Conservation (phyloP, 2,329 filamentous ascomycete species). For the Curvularia lunata region DNA sequence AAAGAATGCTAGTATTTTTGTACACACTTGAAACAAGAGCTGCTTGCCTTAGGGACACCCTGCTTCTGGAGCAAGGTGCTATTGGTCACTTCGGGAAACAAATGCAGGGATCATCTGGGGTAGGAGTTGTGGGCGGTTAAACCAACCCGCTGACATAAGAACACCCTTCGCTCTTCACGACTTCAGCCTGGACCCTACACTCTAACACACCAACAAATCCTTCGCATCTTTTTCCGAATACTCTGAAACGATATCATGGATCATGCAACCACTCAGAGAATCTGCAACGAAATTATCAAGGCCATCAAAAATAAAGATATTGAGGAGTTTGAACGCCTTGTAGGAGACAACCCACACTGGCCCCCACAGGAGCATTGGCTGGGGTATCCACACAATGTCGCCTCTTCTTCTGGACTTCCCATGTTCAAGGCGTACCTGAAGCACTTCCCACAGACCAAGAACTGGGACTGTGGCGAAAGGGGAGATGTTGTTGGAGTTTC, state of each 20-base stretch:
- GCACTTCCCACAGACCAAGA: background rate
- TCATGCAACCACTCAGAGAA: background rate
- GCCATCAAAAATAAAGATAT: background rate
- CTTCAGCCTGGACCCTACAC: background rate
- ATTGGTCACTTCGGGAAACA: background rate
- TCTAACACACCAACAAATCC: background rate
- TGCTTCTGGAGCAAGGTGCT: background rate
- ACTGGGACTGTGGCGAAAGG: background rate
- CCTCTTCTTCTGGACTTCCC: background rate
- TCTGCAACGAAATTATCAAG: background rate
- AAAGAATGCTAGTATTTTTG: background rate
- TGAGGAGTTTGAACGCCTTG: background rate
- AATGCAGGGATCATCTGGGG: background rate
- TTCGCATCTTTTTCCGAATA: background rate
- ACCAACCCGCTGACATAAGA: conserved; percentile 1
- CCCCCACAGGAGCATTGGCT: conserved; percentile 1
- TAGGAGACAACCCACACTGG: background rate
- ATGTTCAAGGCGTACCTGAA: conserved; percentile 3
- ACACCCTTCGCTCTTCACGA: background rate
- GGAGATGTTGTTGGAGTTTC: background rate
- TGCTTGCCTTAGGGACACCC: background rate
- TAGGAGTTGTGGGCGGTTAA: background rate
- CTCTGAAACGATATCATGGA: background rate
- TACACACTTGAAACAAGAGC: background rate
- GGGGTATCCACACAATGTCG: background rate